Conservation (phyloP, 75 land plant species). For the Pinus albicaulis region DNA sequence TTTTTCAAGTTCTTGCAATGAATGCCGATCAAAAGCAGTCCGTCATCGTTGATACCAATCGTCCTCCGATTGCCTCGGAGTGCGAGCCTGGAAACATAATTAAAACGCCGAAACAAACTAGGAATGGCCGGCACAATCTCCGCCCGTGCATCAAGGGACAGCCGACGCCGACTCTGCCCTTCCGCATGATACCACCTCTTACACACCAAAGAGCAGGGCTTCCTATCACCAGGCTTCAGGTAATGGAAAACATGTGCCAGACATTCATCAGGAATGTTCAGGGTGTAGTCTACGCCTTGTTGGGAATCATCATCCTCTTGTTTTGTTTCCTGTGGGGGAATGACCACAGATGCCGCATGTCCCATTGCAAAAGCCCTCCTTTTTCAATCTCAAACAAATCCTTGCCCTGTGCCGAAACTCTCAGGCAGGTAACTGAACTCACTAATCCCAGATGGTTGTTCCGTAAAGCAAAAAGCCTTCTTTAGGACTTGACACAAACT, state of each 20-base stretch:
- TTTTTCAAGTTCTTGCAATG: constrained; percentile 28
- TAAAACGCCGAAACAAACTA: constrained; percentile 19
- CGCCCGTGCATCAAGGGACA: constrained; percentile 26
- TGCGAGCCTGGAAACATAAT: constrained; percentile 30
- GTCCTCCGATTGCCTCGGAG: constrained; percentile 29
- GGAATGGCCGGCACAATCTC: constrained; percentile 27
- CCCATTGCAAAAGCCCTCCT: too few species aligned
- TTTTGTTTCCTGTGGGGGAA: not conserved
- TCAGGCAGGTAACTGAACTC: too few species aligned
- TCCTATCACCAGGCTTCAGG: constrained; percentile 23
- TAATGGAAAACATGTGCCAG: constrained; percentile 28
- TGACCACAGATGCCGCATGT: too few species aligned
- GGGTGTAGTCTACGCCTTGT: constrained; percentile 17
- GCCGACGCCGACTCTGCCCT: constrained; percentile 27
- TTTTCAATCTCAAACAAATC: too few species aligned
- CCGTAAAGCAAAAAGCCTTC: too few species aligned
- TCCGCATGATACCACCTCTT: constrained; percentile 36
- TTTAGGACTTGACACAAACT: too few species aligned
- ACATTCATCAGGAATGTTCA: constrained; percentile 37
- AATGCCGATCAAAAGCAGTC: constrained; percentile 22
- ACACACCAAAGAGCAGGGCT: constrained; percentile 39
- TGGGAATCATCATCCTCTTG: not conserved
- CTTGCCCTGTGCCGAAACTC: too few species aligned
- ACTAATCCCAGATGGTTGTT: too few species aligned
- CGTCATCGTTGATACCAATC: constrained; percentile 29